Base-by-base conservation (phyloP, 257 asterid species). In the Solanum sejunctum region DNA sequence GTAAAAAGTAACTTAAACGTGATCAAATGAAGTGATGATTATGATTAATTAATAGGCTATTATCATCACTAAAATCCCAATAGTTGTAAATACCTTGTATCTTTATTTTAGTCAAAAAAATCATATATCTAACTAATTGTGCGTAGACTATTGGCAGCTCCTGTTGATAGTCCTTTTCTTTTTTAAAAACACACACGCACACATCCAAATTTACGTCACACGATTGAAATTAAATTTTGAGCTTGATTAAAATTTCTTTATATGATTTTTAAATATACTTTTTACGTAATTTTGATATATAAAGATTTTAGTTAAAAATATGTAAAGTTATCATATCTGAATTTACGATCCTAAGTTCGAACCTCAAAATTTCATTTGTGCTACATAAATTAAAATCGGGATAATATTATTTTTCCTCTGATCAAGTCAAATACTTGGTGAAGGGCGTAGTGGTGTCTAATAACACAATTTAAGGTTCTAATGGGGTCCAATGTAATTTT, bases 241-340 rank as follows among this genome's bases (percentile, higher is more conserved):
- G 28, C 13, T 58, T 10, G 3, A 9, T 10, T 7, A 10, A 3
- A 58, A 58, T 58, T 58, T 20, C 39, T 36, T 0, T 58, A 1
- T 20, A 20, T 58, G 6, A 9, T 1, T 9, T 58, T 58, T 10
- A 20, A 9, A 58, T 20, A 9, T 58, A 28, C 32, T 20, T 58
- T 20, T 58, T n/a, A 20, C 26, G 3, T 8, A 58, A 57, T 58
- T 20, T 58, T 58, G 13, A 58, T 6, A 58, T 58, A 9, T 20
- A 36, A 3, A 36, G 39, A 36, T 20, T 58, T 12, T 57, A 3
- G 0, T 1, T 3, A 4, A 58, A 10, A n/a, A 1, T 9, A 9
- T 10, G 1, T 45, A 45, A 58, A 10, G 3, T 8, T 58, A 9
- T 7, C n/a, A 58, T n/a, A 6, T 9, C 6, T 1, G 13, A 58